Evolutionary conservation across 2,329 filamentous ascomycete species (phyloP).

Genomic region (Coniochaeta prunicola): DNA sequence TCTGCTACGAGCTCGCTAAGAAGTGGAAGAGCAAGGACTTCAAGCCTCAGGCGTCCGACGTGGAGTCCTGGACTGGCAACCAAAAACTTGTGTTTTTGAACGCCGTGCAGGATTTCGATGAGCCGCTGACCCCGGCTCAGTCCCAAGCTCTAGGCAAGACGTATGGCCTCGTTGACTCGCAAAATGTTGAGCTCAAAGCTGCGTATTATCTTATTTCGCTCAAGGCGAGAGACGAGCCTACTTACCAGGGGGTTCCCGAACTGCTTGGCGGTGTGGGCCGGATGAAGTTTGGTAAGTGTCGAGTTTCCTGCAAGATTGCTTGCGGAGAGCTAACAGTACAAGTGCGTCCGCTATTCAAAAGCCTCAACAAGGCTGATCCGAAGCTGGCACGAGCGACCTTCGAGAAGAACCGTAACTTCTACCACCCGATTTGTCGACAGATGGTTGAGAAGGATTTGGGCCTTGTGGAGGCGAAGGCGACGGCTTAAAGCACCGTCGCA

Average conservation of each 20-base stretch:
- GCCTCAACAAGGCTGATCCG: constrained; percentile 66
- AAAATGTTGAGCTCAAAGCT: constrained; percentile 80
- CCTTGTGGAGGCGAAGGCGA: constrained; percentile 11
- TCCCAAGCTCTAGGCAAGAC: constrained; percentile 65
- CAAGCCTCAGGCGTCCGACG: constrained; percentile 59
- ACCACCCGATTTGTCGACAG: constrained; percentile 83
- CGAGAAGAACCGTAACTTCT: constrained; percentile 82
- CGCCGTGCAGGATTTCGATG: constrained; percentile 59
- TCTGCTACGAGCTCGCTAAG: constrained; percentile 73
- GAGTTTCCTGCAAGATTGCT: too few relatives aligned
- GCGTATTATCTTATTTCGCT: constrained; percentile 77
- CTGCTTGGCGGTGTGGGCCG: constrained; percentile 76
- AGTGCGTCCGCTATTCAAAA: constrained; percentile 75
- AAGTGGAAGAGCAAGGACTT: constrained; percentile 69
- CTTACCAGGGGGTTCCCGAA: constrained; percentile 64
- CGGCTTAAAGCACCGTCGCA: not conserved
- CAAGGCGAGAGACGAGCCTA: constrained; percentile 59
- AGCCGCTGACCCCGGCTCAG: constrained; percentile 55
- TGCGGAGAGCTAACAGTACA: too few relatives aligned
- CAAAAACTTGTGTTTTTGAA: constrained; percentile 91
- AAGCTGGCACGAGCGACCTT: constrained; percentile 75
- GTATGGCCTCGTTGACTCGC: constrained; percentile 66
- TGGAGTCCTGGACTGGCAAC: constrained; percentile 71
- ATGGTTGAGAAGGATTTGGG: constrained; percentile 83
- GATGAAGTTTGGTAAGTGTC: constrained; percentile 68